Evolutionary conservation across 495 filamentous ascomycete species (phyloP).

Genomic region (Endocarpon pusillum): DNA sequence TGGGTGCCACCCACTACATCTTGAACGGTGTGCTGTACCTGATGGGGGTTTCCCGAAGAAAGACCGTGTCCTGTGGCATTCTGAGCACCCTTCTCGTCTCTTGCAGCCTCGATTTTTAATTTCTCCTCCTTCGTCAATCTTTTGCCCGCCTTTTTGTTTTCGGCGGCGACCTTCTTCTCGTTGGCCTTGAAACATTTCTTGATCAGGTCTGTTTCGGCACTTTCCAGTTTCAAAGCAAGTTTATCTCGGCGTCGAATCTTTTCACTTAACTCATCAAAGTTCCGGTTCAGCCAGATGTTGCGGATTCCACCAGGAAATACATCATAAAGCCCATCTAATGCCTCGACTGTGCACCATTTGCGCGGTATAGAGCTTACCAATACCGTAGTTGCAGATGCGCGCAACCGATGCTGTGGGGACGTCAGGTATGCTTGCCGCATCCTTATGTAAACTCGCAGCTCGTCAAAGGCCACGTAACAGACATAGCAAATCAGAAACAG

Average conservation of each 20-base stretch:
- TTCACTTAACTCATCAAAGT: conserved; percentile 71
- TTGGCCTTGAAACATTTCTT: conserved; percentile 60
- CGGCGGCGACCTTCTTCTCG: conserved; percentile 42
- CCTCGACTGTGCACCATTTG: conserved; percentile 72
- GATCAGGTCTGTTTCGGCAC: conserved; percentile 72
- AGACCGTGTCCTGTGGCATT: conserved; percentile 53
- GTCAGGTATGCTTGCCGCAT: conserved; percentile 88
- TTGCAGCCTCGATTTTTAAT: conserved; percentile 17
- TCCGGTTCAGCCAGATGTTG: conserved; percentile 93
- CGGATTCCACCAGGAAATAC: conserved; percentile 91
- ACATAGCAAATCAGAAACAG: conserved; percentile 67
- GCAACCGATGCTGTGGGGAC: conserved; percentile 83
- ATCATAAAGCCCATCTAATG: conserved; percentile 74
- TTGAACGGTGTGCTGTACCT: conserved; percentile 53
- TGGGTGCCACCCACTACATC: conserved; percentile 45
- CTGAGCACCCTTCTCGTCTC: conserved; percentile 37
- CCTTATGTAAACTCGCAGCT: conserved; percentile 81
- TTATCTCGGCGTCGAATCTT: conserved; percentile 65
- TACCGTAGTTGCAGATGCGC: conserved; percentile 92
- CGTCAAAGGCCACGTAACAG: conserved; percentile 74
- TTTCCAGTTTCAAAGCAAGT: conserved; percentile 57
- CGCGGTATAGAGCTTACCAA: conserved; percentile 76
- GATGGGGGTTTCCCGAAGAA: conserved; percentile 69
- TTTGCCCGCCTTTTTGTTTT: conserved; percentile 43
- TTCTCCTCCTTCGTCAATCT: conserved; percentile 33